phyloP scores from a whole-genome alignment of 768 basidiomycete genomes.

The Chalciporus sphaerocephalus region DNA sequence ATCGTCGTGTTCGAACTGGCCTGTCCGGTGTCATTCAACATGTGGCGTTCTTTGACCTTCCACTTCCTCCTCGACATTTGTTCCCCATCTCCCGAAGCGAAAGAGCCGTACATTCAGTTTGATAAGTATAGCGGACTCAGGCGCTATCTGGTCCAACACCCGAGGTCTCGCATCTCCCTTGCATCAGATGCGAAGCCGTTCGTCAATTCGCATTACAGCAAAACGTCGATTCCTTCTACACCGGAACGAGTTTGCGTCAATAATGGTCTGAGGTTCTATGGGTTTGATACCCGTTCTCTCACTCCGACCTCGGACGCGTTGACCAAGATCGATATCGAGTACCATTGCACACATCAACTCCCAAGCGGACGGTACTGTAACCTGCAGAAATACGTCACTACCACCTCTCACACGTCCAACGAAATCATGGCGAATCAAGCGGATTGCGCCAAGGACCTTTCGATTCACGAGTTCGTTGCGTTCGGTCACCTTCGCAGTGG shows the following conservation, averaged over 20 bases:
- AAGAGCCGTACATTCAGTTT: conserved; percentile 13
- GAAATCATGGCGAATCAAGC: conserved; percentile 37
- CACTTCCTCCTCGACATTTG: conserved; percentile 30
- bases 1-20: conserved; percentile 36
- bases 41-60: conserved; percentile 39
- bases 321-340: conserved; percentile 24
- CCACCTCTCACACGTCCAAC: conserved; percentile 38
- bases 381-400: conserved; percentile 32
- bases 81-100: conserved; percentile 5
- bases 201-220: neutral
- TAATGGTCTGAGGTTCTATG: neutral
- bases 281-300: neutral
- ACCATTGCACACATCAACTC: neutral
- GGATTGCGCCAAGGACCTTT: neutral
- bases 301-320: conserved; percentile 16
- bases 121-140: neutral
- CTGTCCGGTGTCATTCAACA: conserved; percentile 31
- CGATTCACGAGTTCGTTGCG: conserved; percentile 12
- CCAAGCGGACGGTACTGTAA: conserved; percentile 19
- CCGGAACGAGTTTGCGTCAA: neutral
- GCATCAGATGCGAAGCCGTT: neutral
- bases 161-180: neutral
- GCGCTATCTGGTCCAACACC: neutral
- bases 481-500: conserved; percentile 4
- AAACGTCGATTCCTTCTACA: neutral